A percentile compares a stretch with the other conserved stretches of the same genome.
Conservation (phyloP, 2,329 filamentous ascomycete species). For the Ilyonectria destructans region DNA sequence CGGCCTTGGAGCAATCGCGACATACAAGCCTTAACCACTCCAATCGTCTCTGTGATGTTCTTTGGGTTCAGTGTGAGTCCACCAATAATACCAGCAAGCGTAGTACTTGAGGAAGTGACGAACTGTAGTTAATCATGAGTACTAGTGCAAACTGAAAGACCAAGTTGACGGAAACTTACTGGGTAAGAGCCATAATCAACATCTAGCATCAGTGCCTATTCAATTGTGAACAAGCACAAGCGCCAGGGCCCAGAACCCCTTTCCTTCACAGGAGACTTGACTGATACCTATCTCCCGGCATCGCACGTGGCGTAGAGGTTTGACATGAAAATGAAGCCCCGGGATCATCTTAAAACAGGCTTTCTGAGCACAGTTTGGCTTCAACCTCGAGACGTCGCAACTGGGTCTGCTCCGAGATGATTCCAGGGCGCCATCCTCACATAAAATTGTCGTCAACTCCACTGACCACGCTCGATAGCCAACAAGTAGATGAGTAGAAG, state of each 20-base stretch:
- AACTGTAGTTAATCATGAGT: constrained; percentile 44
- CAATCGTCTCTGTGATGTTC: constrained; percentile 73
- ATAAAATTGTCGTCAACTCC: constrained; percentile 31
- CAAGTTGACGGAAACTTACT: constrained; percentile 43
- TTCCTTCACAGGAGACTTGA: constrained; percentile 38
- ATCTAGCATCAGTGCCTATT: constrained; percentile 74
- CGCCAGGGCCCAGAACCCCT: constrained; percentile 37
- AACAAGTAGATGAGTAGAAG: constrained; percentile 32
- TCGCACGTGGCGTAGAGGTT: constrained; percentile 30
- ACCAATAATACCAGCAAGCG: constrained; percentile 69
- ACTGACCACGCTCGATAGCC: constrained; percentile 29
- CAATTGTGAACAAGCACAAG: constrained; percentile 39
- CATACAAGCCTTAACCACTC: constrained; percentile 78
- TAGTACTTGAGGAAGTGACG: constrained; percentile 74
- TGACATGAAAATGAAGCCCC: constrained; percentile 31
- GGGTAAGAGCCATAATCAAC: constrained; percentile 67
- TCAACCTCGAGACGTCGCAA: constrained; percentile 25
- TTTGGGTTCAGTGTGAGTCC: constrained; percentile 75
- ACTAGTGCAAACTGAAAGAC: constrained; percentile 31
- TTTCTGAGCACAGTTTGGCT: constrained; percentile 25
- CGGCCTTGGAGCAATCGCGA: constrained; percentile 39
- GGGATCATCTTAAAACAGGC: constrained; percentile 25
- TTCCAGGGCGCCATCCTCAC: constrained; percentile 31
- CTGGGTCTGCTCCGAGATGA: constrained; percentile 30
- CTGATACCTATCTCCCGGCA: constrained; percentile 27